phyloP scores from a whole-genome alignment of 257 asterid species.

The Solanum sitiens region DNA sequence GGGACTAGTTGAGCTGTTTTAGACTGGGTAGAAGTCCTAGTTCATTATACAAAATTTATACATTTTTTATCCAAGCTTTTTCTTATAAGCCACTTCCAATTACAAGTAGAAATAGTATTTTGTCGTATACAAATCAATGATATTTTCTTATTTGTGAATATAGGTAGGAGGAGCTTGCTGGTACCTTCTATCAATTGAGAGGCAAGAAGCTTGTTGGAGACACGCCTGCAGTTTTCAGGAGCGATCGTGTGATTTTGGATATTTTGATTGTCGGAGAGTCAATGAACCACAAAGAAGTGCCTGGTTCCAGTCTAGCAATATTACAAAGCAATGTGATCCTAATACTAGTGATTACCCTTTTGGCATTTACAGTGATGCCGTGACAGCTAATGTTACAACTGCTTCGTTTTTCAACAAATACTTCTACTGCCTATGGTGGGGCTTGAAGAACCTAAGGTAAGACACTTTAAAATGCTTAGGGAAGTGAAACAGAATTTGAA shows the following conservation, averaged over 20 bases:
- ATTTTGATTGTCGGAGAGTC: conserved; percentile 55
- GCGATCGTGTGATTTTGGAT: conserved; percentile 36
- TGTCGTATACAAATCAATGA: neutral
- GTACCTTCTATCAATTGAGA: conserved; percentile 84
- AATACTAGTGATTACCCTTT: conserved; percentile 42
- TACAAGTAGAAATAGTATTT: neutral
- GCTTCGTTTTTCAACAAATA: conserved; percentile 72
- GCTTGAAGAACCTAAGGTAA: conserved; percentile 83
- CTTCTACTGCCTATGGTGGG: conserved; percentile 96
- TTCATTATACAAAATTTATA: neutral
- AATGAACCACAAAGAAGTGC: conserved; percentile 26
- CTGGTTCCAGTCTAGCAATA: conserved; percentile 71
- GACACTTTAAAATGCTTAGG: neutral
- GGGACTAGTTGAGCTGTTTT: neutral
- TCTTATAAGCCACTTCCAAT: neutral
- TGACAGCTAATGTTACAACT: conserved; percentile 50
- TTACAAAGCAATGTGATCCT: conserved; percentile 50
- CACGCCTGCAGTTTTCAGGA: conserved; percentile 43
- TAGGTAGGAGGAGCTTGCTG: conserved; percentile 92
- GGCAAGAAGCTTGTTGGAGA: conserved; percentile 97
- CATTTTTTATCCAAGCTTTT: neutral
- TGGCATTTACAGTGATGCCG: conserved; percentile 82
- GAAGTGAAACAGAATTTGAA: neutral
- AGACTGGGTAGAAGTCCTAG: neutral
- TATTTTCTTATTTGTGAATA: neutral